A percentile compares a stretch with the other conserved stretches of the same genome.
Evolutionary conservation across 2,329 filamentous ascomycete species (phyloP).

Genomic region (Pseudogymnoascus sp.): DNA sequence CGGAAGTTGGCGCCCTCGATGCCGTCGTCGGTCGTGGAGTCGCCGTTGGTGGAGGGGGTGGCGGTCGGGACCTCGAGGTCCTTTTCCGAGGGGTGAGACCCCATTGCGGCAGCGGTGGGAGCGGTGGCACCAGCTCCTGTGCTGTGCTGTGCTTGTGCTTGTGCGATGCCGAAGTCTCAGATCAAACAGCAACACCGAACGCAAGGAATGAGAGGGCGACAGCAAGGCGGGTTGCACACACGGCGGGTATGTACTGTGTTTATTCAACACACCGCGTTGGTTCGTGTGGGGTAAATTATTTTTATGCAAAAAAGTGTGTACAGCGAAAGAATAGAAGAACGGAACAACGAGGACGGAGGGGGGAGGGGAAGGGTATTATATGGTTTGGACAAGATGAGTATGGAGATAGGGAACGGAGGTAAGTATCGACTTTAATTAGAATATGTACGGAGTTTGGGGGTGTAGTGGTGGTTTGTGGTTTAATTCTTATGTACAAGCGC

Average conservation of each 20-base stretch:
- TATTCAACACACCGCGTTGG: no score
- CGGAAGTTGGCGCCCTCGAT: slow-evolving; percentile 15
- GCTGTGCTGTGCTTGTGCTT: not conserved
- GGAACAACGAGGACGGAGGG: not conserved
- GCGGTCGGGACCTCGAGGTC: slow-evolving; percentile 12
- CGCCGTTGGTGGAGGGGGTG: slow-evolving; percentile 19
- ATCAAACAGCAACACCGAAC: no score
- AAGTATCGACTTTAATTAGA: not conserved
- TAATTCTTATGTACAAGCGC: not conserved
- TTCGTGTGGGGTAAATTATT: slow-evolving; percentile 3
- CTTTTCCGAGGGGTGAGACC: not conserved
- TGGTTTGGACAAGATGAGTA: not conserved
- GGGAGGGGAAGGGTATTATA: not conserved
- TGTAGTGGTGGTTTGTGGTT: not conserved
- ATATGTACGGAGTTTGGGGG: not conserved
- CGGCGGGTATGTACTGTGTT: no score
- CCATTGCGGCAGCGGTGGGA: not conserved
- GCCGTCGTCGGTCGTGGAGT: slow-evolving; percentile 19
- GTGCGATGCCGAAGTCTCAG: not conserved
- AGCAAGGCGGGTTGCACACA: not conserved
- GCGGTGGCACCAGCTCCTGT: not conserved
- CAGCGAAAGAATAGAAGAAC: not conserved
- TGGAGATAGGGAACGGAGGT: not conserved
- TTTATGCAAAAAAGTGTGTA: not conserved
- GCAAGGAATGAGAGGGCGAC: not conserved